Evolutionary conservation across 2,329 filamentous ascomycete genomes (phyloP).

Genomic region (Fusarium coffeatum): DNA sequence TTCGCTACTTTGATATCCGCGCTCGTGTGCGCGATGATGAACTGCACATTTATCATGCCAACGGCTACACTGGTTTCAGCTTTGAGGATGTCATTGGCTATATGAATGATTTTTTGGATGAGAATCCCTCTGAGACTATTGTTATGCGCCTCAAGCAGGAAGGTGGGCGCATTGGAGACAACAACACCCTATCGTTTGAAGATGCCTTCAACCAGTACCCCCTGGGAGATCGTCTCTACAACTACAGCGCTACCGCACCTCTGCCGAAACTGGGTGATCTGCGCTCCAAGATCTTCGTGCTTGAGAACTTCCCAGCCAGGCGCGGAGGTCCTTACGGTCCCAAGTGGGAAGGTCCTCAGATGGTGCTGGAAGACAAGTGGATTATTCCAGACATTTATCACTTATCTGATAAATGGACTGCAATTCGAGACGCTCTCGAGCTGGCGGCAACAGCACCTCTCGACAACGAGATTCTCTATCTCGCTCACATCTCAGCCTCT

Average conservation of each 20-base stretch:
- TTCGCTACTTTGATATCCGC: constrained; percentile 64
- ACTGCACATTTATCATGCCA: constrained; percentile 61
- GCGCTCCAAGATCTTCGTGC: constrained; percentile 59
- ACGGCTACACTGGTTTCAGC: constrained; percentile 58
- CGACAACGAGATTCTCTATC: constrained; percentile 55
- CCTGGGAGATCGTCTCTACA: constrained; percentile 52
- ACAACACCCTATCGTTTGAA: constrained; percentile 57
- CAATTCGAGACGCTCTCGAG: constrained; percentile 56
- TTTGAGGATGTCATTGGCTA: constrained; percentile 57
- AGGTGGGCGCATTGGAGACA: constrained; percentile 51
- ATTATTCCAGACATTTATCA: constrained; percentile 56
- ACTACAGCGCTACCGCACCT: constrained; percentile 47
- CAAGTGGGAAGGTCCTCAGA: constrained; percentile 58
- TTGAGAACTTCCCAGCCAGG: constrained; percentile 59
- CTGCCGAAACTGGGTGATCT: constrained; percentile 60
- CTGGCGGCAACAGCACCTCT: constrained; percentile 50
- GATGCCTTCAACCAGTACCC: constrained; percentile 58
- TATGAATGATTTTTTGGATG: constrained; percentile 60
- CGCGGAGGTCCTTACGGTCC: constrained; percentile 55
- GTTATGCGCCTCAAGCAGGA: constrained; percentile 65
- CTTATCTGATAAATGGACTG: constrained; percentile 61
- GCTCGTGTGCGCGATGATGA: constrained; percentile 56
- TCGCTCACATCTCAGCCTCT: constrained; percentile 61
- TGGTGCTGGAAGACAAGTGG: constrained; percentile 62
- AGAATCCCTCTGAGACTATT: constrained; percentile 59